A percentile compares a stretch with the other conserved stretches of the same genome.
phyloP scores from a whole-genome alignment of 169 alveolate genomes.

The Babesia gibsoni region DNA sequence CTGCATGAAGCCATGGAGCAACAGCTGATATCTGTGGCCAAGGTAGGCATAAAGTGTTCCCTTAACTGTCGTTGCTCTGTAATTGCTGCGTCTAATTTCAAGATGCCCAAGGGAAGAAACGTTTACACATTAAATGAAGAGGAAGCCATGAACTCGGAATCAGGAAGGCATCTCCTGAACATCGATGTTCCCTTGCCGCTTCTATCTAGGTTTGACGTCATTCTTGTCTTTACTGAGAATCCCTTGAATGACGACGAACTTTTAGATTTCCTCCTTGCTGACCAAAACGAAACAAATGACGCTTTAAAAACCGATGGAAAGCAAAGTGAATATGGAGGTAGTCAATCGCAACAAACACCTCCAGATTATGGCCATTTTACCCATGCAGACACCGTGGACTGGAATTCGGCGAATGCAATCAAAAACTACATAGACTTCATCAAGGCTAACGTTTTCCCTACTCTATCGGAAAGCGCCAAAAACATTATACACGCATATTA shows the following conservation, averaged over 20 bases:
- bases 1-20: slow-evolving; percentile 96
- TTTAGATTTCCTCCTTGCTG: slow-evolving; percentile 42
- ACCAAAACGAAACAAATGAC: neutral
- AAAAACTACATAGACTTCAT: slow-evolving; percentile 63
- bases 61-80: slow-evolving; percentile 70
- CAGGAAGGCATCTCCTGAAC: too few relatives aligned
- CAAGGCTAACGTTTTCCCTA: slow-evolving; percentile 48
- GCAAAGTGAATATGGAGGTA: neutral
- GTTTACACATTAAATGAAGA: neutral
- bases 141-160: neutral
- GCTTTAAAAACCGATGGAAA: neutral
- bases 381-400: slow-evolving; percentile 17
- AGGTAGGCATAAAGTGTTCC: slow-evolving; percentile 72
- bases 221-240: slow-evolving; percentile 63
- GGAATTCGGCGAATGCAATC: slow-evolving; percentile 40
- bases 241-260: slow-evolving; percentile 27
- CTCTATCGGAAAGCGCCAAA: slow-evolving; percentile 42
- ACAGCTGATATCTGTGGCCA: slow-evolving; percentile 89
- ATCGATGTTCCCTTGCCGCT: slow-evolving; percentile 72
- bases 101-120: slow-evolving; percentile 25
- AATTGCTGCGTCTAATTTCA: slow-evolving; percentile 75
- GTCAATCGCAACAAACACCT: neutral
- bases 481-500: slow-evolving; percentile 61
- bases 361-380: neutral
- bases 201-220: slow-evolving; percentile 72